Conservation (phyloP, 2,329 filamentous ascomycete species). For the Stagonosporopsis cucurbitacearum region DNA sequence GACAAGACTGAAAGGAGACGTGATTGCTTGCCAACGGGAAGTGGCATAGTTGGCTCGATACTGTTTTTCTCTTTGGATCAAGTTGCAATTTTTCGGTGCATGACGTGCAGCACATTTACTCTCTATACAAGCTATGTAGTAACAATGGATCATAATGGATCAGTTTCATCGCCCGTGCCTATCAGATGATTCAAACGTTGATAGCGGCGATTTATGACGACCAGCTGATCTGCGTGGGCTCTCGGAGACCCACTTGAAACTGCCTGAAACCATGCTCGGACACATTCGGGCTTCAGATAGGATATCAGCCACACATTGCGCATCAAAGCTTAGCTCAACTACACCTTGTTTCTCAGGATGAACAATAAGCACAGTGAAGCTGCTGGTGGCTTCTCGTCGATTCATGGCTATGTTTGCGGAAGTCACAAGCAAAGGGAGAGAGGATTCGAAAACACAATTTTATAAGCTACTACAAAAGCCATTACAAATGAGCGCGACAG, state of each 20-base stretch:
- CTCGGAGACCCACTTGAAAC: neutral
- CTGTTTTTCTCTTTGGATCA: neutral
- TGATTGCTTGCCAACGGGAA: too few relatives aligned
- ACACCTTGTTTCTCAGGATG: neutral
- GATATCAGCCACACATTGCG: slow-evolving; percentile 5
- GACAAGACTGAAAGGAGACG: too few relatives aligned
- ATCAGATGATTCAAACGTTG: neutral
- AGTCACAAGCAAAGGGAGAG: too few relatives aligned
- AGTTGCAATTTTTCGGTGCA: neutral
- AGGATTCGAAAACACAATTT: neutral
- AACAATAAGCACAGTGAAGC: neutral
- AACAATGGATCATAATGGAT: neutral
- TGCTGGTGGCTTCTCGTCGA: neutral
- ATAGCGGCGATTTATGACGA: neutral
- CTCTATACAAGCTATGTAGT: neutral
- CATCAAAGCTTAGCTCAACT: slow-evolving; percentile 10
- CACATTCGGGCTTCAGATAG: neutral
- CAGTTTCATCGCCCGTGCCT: neutral
- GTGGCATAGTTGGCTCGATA: neutral
- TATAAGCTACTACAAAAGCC: slow-evolving; percentile 6
- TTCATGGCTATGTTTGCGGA: neutral
- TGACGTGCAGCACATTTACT: neutral
- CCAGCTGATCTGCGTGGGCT: neutral
- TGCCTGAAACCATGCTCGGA: neutral
- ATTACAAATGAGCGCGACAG: slow-evolving; percentile 27